Evolutionary conservation across 2,329 filamentous ascomycete genomes (phyloP), one percentile per base, ranked within the genome.

Genomic region (Chaetomium globosum): DNA sequence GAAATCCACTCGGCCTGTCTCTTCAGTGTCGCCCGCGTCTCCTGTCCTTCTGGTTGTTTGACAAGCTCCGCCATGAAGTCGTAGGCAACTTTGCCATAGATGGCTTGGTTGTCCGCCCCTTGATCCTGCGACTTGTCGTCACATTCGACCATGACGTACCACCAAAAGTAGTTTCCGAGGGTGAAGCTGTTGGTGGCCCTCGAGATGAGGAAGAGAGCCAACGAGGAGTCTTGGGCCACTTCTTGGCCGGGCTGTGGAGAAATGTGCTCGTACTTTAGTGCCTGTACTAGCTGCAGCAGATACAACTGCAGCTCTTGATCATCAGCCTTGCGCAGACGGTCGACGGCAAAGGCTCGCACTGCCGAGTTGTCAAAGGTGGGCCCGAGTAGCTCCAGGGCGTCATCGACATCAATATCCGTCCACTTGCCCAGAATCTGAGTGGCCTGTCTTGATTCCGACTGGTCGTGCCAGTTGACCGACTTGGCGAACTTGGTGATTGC

Each of bases 81-180:
- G 73, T 93, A 99, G 65, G 95, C 93, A 9, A 99, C 91, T 72
- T 94, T 93, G 31, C 91, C 89, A 77, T 97, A 99, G 21, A 98
- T 87, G 68, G 91, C 91, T 54, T 91, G 89, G 74, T 94, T 90
- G 64, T 89, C 87, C 4, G 86, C 82, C 26, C 87, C 84, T 71
- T 93, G 91, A 52, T 92, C 89, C 3, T 87, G 87, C 69, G 90
- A 93, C 65, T 83, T 82, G 75, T 97, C 94, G 71, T 96, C 92
- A 71, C 93, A 96, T 78, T 99, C 96, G 1, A 99, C 95, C 88
- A 97, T 97, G 2, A 99, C 83, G 76, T 98, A 99, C 95, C 95
- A 99, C 76, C 97, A 92, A 61, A 99, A 87, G 78, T 96, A 97
- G 75, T 96, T 99, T 33, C 94, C 95, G 1, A 99, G 84, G 66